Evolutionary conservation across 2,329 filamentous ascomycete genomes (phyloP), one percentile per base, ranked within the genome.

Genomic region (Ustulina deusta): DNA sequence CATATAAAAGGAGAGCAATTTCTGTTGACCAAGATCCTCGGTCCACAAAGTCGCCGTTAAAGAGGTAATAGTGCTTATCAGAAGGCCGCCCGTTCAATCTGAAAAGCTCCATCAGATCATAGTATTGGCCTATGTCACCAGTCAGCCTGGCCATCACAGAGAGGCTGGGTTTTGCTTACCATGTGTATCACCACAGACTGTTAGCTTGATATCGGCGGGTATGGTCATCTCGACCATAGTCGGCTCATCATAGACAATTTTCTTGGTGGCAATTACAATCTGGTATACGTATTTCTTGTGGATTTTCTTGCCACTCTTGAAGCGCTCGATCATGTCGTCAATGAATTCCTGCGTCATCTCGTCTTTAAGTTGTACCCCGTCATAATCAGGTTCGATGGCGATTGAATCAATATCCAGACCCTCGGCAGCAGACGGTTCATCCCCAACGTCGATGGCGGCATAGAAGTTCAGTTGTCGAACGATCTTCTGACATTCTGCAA

Each of bases 11-110:
- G 54, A 99, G 86, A 11, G 94, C 95, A 74, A 99, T 97, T 79
- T 99, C 96, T n/a, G 91, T 94, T 6, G 95, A 98, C 96, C 96
- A 99, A 42, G 94, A 97, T 32, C 96, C 96, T 78, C 96, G 89
- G 79, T 99, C 96, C 61, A 99, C 96, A 78, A 99, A 99, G 82
- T 99, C 96, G 72, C 96, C 96, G 79, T 99, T 99, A 86, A 99
- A 99, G 13, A 99, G 87, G 79, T 98, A 99, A 79, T 90, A 92
- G 79, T 98, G 94, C 78, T 92, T 93, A 69, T 95, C 93, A 17
- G 87, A 88, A 0, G 96, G 96, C 71, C 86, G 88, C 48, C 96
- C 96, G 74, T 97, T 97, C 65, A 96, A 87, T 71, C 93, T 87
- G 89, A 99, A 99, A 70, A 99, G 91, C 79, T 99, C 93, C 84